A percentile compares a stretch with the other conserved stretches of the same genome.
phyloP scores from a whole-genome alignment of 2,329 filamentous ascomycete genomes.

The Parafenestella ontariensis region DNA sequence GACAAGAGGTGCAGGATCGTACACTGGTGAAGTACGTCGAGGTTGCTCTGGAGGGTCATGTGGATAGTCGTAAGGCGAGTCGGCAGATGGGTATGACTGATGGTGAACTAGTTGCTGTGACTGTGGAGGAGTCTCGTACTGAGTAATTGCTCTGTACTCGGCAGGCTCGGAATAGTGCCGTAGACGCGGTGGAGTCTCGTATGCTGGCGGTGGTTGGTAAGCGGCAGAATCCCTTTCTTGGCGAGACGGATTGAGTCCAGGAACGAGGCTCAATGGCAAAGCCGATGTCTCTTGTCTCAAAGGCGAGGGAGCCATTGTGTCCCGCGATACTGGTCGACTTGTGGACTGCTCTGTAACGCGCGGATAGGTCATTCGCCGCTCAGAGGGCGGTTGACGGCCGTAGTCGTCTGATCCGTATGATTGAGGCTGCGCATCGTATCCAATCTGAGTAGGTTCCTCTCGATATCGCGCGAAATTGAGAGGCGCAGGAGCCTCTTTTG shows the following conservation, averaged over 20 bases:
- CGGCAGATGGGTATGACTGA: constrained; percentile 26
- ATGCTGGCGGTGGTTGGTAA: constrained; percentile 30
- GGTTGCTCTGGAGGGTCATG: constrained; percentile 50
- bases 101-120: constrained; percentile 41
- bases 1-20: constrained; percentile 51
- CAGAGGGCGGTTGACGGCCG: constrained; percentile 27
- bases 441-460: constrained; percentile 30
- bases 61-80: constrained; percentile 54
- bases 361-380: constrained; percentile 45
- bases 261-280: constrained; percentile 39
- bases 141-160: constrained; percentile 41
- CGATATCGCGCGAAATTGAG: constrained; percentile 40
- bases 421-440: constrained; percentile 36
- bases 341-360: constrained; percentile 24
- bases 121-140: constrained; percentile 40
- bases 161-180: constrained; percentile 45
- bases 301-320: constrained; percentile 42
- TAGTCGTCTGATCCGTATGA: constrained; percentile 34
- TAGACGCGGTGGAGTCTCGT: constrained; percentile 32
- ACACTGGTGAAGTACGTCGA: constrained; percentile 40
- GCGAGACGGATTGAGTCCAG: constrained; percentile 37
- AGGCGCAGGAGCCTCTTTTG: constrained; percentile 41
- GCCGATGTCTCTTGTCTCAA: constrained; percentile 37
- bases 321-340: constrained; percentile 44
- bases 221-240: constrained; percentile 29